These are phyloP conservation scores for Phalaenopsis aphrodite DNA, from an alignment of 106 monocot genomes.

Conservation along the genomic window DNA sequence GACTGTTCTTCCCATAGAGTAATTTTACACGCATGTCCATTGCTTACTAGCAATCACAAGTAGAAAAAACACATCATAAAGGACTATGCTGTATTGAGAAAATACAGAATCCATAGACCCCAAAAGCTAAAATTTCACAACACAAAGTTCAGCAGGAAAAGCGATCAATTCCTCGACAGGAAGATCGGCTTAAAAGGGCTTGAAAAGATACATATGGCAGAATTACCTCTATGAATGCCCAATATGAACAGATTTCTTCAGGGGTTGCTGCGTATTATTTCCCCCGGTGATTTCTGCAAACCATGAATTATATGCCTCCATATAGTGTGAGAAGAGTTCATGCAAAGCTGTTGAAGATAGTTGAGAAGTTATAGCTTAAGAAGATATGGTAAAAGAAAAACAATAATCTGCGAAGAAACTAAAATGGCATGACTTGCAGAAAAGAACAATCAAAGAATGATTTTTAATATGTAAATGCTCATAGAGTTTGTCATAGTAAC, in stretches of 20 bases:
- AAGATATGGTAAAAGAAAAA: not conserved
- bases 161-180: not conserved
- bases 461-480: not conserved
- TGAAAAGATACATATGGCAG: not conserved
- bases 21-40: not conserved
- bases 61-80: not conserved
- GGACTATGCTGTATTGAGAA: slow-evolving; percentile 1
- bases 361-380: not conserved
- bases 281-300: slow-evolving; percentile 45
- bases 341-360: slow-evolving; percentile 48
- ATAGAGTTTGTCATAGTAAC: not conserved
- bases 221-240: not conserved
- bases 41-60: not conserved
- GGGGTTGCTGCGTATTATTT: slow-evolving; percentile 8
- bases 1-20: not conserved
- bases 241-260: not conserved
- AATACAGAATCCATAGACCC: not conserved
- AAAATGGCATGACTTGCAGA: not conserved
- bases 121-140: not conserved
- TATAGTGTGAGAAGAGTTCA: slow-evolving; percentile 81
- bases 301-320: slow-evolving; percentile 95
- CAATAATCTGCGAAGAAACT: not conserved
- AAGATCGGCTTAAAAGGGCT: not conserved
- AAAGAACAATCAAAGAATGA: not conserved
- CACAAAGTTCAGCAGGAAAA: not conserved